Percentiles rank a stretch among this genome's conserved stretches.
These are phyloP conservation scores for Stygiomarasmius scandens DNA, from an alignment of 1,284 basidiomycete species.

Conservation along the genomic window DNA sequence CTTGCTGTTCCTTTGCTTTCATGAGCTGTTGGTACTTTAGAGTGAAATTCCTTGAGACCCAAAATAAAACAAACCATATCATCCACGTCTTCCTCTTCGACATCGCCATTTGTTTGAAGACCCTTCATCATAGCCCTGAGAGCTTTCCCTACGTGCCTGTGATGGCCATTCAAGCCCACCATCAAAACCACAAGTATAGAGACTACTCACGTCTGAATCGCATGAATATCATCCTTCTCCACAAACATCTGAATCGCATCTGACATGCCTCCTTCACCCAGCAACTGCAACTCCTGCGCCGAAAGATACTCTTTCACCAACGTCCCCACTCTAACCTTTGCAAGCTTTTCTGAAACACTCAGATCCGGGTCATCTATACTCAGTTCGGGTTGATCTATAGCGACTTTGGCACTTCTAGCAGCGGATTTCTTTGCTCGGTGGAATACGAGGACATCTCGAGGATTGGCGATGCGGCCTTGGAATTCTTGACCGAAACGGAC, in stretches of 20 bases:
- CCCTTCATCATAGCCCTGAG: slow-evolving; percentile 68
- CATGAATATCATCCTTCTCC: slow-evolving; percentile 93
- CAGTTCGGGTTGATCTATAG: slow-evolving; percentile 70
- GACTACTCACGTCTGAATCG: slow-evolving; percentile 85
- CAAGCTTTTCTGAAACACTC: slow-evolving; percentile 66
- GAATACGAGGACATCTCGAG: slow-evolving; percentile 90
- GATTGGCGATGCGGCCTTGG: slow-evolving; percentile 89
- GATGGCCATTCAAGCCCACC: too few species aligned
- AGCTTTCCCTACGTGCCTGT: slow-evolving; percentile 70
- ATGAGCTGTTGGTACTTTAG: slow-evolving; percentile 46
- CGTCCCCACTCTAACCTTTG: slow-evolving; percentile 70
- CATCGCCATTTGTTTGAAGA: slow-evolving; percentile 51
- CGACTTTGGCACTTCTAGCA: slow-evolving; percentile 50
- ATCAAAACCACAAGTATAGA: too few species aligned
- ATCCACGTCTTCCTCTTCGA: slow-evolving; percentile 76
- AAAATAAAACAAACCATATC: slow-evolving; percentile 54
- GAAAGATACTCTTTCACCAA: slow-evolving; percentile 88
- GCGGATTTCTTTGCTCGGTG: slow-evolving; percentile 78
- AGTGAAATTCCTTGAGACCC: not conserved
- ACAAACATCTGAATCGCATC: slow-evolving; percentile 93
- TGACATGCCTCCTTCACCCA: slow-evolving; percentile 86
- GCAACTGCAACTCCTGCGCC: slow-evolving; percentile 86
- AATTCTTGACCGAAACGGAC: slow-evolving; percentile 98
- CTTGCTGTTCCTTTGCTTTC: slow-evolving; percentile 68
- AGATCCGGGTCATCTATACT: slow-evolving; percentile 76